These are phyloP conservation scores for Aspergillus nidulans DNA, from an alignment of 495 filamentous ascomycete species.

Conservation along the genomic window DNA sequence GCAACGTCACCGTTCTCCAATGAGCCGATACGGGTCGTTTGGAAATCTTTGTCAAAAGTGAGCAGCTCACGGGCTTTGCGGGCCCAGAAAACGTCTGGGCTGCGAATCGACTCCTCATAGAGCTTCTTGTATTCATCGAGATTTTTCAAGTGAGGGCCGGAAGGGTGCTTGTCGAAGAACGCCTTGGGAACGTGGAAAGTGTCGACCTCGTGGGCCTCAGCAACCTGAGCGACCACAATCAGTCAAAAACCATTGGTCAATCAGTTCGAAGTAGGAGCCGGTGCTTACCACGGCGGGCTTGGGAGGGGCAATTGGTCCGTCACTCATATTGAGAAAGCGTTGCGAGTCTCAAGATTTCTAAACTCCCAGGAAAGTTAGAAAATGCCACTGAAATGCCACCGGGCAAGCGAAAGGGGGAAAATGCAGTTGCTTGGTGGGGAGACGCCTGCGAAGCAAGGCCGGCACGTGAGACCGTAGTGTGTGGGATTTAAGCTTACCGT, in stretches of 20 bases:
- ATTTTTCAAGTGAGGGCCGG: slow-evolving; percentile 60
- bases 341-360: slow-evolving; percentile 1
- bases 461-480: slow-evolving; percentile 12
- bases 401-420: not conserved
- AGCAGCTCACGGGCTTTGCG: slow-evolving; percentile 81
- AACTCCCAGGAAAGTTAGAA: not conserved
- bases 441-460: not conserved
- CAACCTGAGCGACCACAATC: slow-evolving; percentile 30
- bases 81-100: slow-evolving; percentile 90
- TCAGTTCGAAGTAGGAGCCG: not conserved
- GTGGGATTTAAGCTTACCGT: slow-evolving; percentile 17
- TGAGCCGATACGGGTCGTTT: slow-evolving; percentile 79
- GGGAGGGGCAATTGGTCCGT: slow-evolving; percentile 49
- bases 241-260: slow-evolving; percentile 2
- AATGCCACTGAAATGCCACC: not conserved
- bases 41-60: slow-evolving; percentile 85
- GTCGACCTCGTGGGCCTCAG: slow-evolving; percentile 80
- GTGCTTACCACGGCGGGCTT: slow-evolving; percentile 61
- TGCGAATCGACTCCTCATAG: slow-evolving; percentile 93
- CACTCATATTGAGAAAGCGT: slow-evolving; percentile 54
- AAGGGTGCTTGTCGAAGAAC: slow-evolving; percentile 64
- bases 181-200: slow-evolving; percentile 69
- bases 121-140: slow-evolving; percentile 86
- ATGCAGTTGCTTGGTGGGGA: not conserved
- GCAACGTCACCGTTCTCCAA: slow-evolving; percentile 78